phyloP scores from a whole-genome alignment of 2,329 filamentous ascomycete genomes.

The Aspergillus sp. region DNA sequence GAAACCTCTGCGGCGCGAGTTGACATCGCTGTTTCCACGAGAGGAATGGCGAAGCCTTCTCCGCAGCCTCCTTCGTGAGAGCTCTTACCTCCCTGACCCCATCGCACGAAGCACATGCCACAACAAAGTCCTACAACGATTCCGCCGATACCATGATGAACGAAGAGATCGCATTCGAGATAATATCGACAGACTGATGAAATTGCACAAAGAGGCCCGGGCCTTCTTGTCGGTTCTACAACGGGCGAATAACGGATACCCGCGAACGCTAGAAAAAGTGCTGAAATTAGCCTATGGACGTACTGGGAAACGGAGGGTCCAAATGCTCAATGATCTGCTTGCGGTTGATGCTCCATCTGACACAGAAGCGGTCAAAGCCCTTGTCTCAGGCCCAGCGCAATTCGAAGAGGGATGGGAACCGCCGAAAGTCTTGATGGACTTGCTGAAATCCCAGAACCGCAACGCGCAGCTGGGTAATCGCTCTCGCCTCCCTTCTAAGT shows the following conservation, averaged over 20 bases:
- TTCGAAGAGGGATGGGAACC: slow-evolving; percentile 36
- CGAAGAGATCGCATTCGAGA: slow-evolving; percentile 17
- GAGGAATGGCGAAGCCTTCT: slow-evolving; percentile 48
- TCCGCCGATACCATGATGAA: slow-evolving; percentile 40
- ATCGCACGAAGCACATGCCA: slow-evolving; percentile 52
- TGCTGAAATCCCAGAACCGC: slow-evolving; percentile 36
- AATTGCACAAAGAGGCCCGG: slow-evolving; percentile 26
- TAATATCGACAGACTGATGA: slow-evolving; percentile 18
- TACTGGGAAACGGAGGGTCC: slow-evolving; percentile 51
- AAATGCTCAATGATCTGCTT: slow-evolving; percentile 44
- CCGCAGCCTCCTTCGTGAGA: slow-evolving; percentile 58
- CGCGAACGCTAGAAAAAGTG: slow-evolving; percentile 50
- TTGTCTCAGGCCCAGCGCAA: not conserved
- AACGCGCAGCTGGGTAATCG: slow-evolving; percentile 26
- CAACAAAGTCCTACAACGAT: slow-evolving; percentile 49
- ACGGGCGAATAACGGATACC: slow-evolving; percentile 58
- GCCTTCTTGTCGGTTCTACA: slow-evolving; percentile 46
- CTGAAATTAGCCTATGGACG: slow-evolving; percentile 59
- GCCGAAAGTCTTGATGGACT: slow-evolving; percentile 28
- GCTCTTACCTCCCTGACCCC: slow-evolving; percentile 61
- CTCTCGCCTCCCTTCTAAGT: slow-evolving; percentile 23
- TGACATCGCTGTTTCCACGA: slow-evolving; percentile 5
- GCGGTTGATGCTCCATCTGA: slow-evolving; percentile 25
- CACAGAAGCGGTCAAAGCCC: slow-evolving; percentile 16
- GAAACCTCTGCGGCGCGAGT: not conserved